Base-by-base conservation (phyloP, 331 rosid genomes). In the Rhamnella rubrinervis region DNA sequence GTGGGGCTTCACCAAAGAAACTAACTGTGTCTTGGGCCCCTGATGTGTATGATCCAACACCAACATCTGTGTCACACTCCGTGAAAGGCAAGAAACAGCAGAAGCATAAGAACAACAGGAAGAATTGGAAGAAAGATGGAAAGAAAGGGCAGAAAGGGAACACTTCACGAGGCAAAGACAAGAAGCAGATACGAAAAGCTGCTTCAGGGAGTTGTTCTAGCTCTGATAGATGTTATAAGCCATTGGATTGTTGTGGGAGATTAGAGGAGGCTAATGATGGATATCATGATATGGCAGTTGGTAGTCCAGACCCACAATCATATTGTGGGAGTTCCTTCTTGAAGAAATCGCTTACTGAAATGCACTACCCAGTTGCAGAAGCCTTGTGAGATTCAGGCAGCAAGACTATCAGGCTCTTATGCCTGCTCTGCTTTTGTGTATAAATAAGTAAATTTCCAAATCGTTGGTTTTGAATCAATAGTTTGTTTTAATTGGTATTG, bases 21-120 rank as follows among this genome's bases (percentile, higher is more conserved):
- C 74, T 86, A 61, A 75, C 82, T 1, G 98, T 93, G 66, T 83
- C 81, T 62, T 93, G 98, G 97, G 93, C 97, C 23, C 81, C 81
- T 20, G 96, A 90, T 55, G 98, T 93, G 49, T 93, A 93, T 71
- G 98, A 93, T 78, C 98, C 97, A 7, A 77, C 63, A 4, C 85
- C 84, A 39, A 88, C 93, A 6, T 82, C 81, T 4, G 17, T 86
- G 72, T 70, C 89, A 0, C 96, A 95, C 61, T 69, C 93, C 1
- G 93, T 86, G 15, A 81, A 76, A 67, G 76, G 68, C 86, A 93
- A 87, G 86, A 95, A 86, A 66, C 96, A 78, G 61, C 91, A 71
- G 75, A 95, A 87, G 80, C 78, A 89, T 7, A 87, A 75, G 80
- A 91, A 80, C 76, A 84, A 78, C 73, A 84, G 79, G 90, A 90